These are phyloP conservation scores for Favolaschia claudopus DNA, from an alignment of 768 basidiomycete genomes.

Conservation along the genomic window DNA sequence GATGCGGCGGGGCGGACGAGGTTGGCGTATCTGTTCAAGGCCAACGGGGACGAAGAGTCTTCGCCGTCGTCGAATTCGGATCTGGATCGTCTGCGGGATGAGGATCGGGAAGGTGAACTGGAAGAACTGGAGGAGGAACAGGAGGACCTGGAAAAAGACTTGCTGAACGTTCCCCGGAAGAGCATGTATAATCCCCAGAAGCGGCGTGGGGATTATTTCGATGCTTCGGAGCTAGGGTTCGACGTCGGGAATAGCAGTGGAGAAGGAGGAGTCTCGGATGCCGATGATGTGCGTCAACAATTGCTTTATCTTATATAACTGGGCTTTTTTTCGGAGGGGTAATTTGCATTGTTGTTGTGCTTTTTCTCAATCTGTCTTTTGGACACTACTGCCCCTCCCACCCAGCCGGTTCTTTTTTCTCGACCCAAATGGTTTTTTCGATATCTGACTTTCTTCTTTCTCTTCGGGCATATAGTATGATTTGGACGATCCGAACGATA, in stretches of 20 bases:
- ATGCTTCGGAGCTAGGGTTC: slow-evolving; percentile 59
- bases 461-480: slow-evolving; percentile 69
- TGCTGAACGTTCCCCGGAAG: slow-evolving; percentile 39
- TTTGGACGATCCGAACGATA: slow-evolving; percentile 75
- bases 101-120: not conserved
- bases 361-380: no score
- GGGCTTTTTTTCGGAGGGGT: no score
- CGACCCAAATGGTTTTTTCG: no score
- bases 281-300: slow-evolving; percentile 51
- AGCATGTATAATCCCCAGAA: slow-evolving; percentile 43
- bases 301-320: slow-evolving; percentile 16
- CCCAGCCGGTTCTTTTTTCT: no score
- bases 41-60: no score
- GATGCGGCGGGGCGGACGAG: not conserved
- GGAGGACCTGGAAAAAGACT: slow-evolving; percentile 50
- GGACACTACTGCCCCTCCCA: no score
- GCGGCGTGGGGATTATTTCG: slow-evolving; percentile 58
- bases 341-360: no score
- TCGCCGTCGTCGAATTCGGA: no score
- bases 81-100: no score
- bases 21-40: not conserved
- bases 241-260: no score
- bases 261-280: no score
- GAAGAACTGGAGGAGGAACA: slow-evolving; percentile 49
- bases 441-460: no score